Evolutionary conservation across 2,329 filamentous ascomycete species (phyloP).

Genomic region (Colletotrichum somersetense): DNA sequence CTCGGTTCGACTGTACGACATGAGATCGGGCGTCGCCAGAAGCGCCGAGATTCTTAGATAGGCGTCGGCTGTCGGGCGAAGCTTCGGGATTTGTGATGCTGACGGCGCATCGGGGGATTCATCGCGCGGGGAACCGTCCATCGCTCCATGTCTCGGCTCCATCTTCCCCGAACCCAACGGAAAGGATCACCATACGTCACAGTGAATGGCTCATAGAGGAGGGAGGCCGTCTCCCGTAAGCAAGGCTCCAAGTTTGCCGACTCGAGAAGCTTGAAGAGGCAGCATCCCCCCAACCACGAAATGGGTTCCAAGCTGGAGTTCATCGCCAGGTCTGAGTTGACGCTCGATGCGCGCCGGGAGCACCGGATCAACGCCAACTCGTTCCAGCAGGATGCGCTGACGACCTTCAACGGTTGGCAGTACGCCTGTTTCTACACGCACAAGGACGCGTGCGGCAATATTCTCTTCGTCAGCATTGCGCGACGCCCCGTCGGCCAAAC

Average conservation of each 20-base stretch:
- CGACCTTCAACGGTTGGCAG: conserved; percentile 37
- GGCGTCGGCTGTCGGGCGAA: conserved; percentile 23
- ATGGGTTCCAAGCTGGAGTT: conserved; percentile 22
- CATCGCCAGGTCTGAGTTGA: conserved; percentile 22
- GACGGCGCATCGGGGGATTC: conserved; percentile 29
- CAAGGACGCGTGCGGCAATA: conserved; percentile 19
- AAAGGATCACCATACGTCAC: conserved; percentile 32
- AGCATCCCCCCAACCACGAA: neutral
- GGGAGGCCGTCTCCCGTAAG: neutral
- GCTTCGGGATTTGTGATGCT: conserved; percentile 20
- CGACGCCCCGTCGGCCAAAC: conserved; percentile 14
- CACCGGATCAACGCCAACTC: conserved; percentile 40
- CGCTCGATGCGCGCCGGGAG: conserved; percentile 32
- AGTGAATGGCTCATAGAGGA: neutral
- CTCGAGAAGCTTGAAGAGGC: neutral
- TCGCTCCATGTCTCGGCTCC: conserved; percentile 19
- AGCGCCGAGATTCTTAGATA: conserved; percentile 1
- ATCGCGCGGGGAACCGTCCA: conserved; percentile 28
- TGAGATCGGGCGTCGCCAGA: conserved; percentile 29
- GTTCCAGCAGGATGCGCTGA: conserved; percentile 39
- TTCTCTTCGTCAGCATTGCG: conserved; percentile 28
- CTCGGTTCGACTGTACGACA: neutral
- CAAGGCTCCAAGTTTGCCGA: neutral
- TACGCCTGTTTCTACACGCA: conserved; percentile 36
- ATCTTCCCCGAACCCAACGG: conserved; percentile 20